Base-by-base conservation (phyloP, 1,284 basidiomycete genomes). In the Leccinum cinnamomeum region DNA sequence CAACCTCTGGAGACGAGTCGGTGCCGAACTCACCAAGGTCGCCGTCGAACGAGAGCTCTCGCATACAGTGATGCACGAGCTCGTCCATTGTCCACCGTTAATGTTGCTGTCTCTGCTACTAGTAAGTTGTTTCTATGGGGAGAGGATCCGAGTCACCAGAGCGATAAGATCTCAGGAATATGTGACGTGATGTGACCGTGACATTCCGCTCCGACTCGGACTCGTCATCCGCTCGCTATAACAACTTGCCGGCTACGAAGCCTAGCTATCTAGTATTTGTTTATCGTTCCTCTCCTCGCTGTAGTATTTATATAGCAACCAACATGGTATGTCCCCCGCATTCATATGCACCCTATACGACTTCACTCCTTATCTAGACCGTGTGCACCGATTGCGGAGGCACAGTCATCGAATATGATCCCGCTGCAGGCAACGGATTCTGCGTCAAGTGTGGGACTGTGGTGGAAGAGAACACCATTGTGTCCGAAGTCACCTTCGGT, bases 401-500 rank as follows among this genome's bases (percentile, higher is more conserved):
- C 2, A 89, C 88, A 0, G 86, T 91, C 14, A 92, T 93, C 66
- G 91, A 92, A 72, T 92, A 92, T 73, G 89, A 92, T 75, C 79
- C 86, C 44, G 87, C 91, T 11, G 90, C 90, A 7, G 92, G 92
- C 7, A 91, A 91, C 67, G 89, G 90, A 7, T 92, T 92, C 71
- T 97, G 94, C 72, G 84, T 90, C 3, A 79, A 83, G 67, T 97
- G 95, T 69, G 94, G 93, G 59, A 91, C 89, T 11, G 94, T 98
- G 16, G 84, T 97, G 12, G 95, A 98, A 76, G 94, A 98, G 78
- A 96, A 94, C 71, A 89, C 92, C 7, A 97, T 99, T 66, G 95
- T 98, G 14, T 93, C 91, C 67, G 90, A 98, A 74, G 87, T 99
- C 64, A 90, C 90, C 0, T 99, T 99, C 71, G 94, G 94, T 25